A percentile compares a stretch with the other conserved stretches of the same genome.
Conservation (phyloP, 768 basidiomycete species). For the Leccinum uliginosum region DNA sequence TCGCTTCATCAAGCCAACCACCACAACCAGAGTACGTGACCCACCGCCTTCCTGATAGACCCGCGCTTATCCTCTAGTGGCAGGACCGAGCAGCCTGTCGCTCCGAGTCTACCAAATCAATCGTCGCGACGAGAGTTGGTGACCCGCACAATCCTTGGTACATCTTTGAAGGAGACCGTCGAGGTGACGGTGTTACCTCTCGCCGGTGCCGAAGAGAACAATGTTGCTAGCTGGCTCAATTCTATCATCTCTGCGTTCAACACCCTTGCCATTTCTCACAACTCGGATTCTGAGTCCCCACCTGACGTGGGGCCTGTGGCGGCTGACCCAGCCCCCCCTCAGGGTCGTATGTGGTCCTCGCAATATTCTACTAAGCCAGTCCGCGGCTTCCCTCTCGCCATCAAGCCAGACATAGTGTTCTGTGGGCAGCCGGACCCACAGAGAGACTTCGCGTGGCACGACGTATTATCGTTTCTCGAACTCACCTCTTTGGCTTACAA, state of each 20-base stretch:
- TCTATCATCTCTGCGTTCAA: background rate
- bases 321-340: background rate
- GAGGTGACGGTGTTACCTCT: background rate
- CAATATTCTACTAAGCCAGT: background rate
- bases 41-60: too few species aligned
- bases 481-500: background rate
- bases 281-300: background rate
- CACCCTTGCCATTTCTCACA: background rate
- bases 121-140: background rate
- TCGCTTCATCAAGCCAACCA: too few species aligned
- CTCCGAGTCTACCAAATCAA: background rate
- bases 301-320: background rate
- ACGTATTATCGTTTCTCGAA: background rate
- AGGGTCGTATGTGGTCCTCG: background rate
- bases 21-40: too few species aligned
- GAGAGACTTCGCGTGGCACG: background rate
- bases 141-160: background rate
- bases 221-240: background rate
- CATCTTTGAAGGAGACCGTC: background rate
- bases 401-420: background rate
- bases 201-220: background rate
- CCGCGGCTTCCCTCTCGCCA: background rate
- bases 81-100: too few species aligned
- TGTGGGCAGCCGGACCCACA: background rate
- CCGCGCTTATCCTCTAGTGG: too few species aligned